These are phyloP conservation scores for Scenedesmus sp. DNA, from an alignment of 163 green algal species.

Conservation along the genomic window DNA sequence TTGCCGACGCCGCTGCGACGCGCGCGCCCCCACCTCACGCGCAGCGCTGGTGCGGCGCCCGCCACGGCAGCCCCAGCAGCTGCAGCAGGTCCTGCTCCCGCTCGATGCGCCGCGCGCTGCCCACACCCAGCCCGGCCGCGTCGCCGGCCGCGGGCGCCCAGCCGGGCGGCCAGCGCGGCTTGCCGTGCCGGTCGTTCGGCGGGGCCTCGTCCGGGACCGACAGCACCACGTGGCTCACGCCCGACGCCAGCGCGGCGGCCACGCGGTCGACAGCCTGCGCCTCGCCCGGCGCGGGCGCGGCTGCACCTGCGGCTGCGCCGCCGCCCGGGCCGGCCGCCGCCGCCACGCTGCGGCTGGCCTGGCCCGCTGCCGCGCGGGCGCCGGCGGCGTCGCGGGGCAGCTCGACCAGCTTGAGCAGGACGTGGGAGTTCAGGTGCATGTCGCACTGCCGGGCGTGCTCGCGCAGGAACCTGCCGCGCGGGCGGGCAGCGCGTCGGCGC, in stretches of 20 bases:
- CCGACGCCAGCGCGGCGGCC: conserved; percentile 5
- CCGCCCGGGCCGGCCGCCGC: too few species aligned
- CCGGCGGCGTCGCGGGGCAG: too few species aligned
- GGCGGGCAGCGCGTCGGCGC: too few species aligned
- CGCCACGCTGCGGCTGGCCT: too few species aligned
- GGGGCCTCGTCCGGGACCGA: conserved; percentile 37
- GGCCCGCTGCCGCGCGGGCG: too few species aligned
- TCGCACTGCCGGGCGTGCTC: conserved; percentile 48
- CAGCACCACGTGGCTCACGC: conserved; percentile 21
- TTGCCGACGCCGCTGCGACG: too few species aligned
- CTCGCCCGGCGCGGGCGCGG: too few species aligned
- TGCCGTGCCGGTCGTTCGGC: background rate
- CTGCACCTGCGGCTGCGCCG: too few species aligned
- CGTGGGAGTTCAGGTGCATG: conserved; percentile 45
- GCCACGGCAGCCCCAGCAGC: conserved; percentile 35
- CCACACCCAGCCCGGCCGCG: too few species aligned
- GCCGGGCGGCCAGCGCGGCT: conserved; percentile 18
- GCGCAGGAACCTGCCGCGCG: conserved; percentile 55
- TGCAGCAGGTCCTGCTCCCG: conserved; percentile 23
- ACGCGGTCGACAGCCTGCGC: too few species aligned
- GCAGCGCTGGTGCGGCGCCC: conserved; percentile 1
- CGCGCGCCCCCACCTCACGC: too few species aligned
- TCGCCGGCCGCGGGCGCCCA: too few species aligned
- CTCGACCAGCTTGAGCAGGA: conserved; percentile 27
- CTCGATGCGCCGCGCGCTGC: background rate